A percentile compares a stretch with the other conserved stretches of the same genome.
These are phyloP conservation scores for Mycena galopus DNA, from an alignment of 768 basidiomycete species.

Conservation along the genomic window DNA sequence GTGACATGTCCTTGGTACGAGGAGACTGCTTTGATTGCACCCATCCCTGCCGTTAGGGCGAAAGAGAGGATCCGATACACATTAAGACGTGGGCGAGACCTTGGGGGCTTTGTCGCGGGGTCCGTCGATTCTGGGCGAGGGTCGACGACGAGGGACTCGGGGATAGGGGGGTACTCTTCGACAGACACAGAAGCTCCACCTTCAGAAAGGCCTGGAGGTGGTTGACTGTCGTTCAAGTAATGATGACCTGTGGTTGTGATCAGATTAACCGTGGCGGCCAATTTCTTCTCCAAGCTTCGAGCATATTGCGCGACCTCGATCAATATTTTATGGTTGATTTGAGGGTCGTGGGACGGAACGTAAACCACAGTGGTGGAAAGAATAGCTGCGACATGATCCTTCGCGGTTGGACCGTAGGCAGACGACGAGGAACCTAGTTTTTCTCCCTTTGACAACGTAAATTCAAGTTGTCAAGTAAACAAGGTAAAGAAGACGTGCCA, in stretches of 20 bases:
- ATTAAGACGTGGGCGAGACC: neutral
- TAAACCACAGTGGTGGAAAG: constrained; percentile 13
- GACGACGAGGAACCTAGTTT: neutral
- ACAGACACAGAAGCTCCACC: too few relatives aligned
- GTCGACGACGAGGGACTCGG: too few relatives aligned
- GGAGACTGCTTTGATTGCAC: neutral
- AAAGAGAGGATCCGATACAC: neutral
- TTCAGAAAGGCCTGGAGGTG: too few relatives aligned
- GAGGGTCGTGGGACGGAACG: constrained; percentile 5
- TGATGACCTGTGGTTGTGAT: neutral
- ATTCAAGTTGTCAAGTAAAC: neutral
- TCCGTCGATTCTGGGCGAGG: too few relatives aligned
- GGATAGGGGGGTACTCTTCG: too few relatives aligned
- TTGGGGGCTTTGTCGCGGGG: too few relatives aligned
- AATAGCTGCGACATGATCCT: neutral
- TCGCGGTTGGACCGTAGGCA: neutral
- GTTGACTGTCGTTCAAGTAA: neutral
- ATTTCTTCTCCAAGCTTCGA: constrained; percentile 14
- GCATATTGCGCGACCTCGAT: constrained; percentile 26
- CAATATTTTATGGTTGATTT: neutral
- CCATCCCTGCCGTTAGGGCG: neutral
- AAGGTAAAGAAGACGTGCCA: constrained; percentile 48
- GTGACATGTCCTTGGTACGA: neutral
- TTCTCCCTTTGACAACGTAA: neutral
- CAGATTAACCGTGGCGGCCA: neutral